Percentiles rank a stretch among this genome's conserved stretches.
Conservation (phyloP, 2,329 filamentous ascomycete species). For the Volutella citrinella region DNA sequence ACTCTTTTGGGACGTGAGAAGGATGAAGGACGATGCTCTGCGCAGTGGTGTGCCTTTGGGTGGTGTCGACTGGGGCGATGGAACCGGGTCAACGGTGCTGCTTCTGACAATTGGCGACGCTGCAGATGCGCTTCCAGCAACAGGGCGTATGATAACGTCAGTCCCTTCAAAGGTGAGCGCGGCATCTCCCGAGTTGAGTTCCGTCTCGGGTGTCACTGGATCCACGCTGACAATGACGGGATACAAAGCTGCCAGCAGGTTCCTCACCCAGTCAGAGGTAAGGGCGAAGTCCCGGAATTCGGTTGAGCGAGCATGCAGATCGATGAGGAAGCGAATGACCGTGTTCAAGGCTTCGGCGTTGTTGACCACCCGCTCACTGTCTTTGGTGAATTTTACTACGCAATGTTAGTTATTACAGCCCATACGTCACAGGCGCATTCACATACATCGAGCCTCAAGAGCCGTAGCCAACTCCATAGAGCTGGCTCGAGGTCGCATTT, state of each 20-base stretch:
- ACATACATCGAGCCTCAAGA: conserved; percentile 52
- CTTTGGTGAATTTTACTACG: conserved; percentile 28
- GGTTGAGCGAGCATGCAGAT: conserved; percentile 72
- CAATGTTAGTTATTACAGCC: conserved; percentile 10
- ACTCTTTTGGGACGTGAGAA: conserved; percentile 70
- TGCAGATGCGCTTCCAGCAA: conserved; percentile 52
- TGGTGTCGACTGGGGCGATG: conserved; percentile 44
- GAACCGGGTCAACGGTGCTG: conserved; percentile 52
- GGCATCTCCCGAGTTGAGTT: conserved; percentile 80
- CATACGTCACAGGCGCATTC: no score
- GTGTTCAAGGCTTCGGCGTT: conserved; percentile 69
- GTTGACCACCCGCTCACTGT: conserved; percentile 43
- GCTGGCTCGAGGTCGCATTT: conserved; percentile 43
- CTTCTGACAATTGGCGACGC: conserved; percentile 72
- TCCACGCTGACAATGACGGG: conserved; percentile 86
- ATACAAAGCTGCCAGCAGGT: conserved; percentile 77
- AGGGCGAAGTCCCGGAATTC: conserved; percentile 81
- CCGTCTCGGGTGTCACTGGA: conserved; percentile 75
- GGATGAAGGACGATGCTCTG: conserved; percentile 85
- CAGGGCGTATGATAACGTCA: conserved; percentile 78
- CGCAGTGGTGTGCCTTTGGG: conserved; percentile 61
- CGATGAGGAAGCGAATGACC: conserved; percentile 73
- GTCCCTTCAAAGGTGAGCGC: conserved; percentile 80
- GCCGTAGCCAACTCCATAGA: conserved; percentile 67
- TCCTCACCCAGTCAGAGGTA: conserved; percentile 75